These are phyloP conservation scores for Testicularia cyperi DNA, from an alignment of 1,284 basidiomycete genomes.

Conservation along the genomic window DNA sequence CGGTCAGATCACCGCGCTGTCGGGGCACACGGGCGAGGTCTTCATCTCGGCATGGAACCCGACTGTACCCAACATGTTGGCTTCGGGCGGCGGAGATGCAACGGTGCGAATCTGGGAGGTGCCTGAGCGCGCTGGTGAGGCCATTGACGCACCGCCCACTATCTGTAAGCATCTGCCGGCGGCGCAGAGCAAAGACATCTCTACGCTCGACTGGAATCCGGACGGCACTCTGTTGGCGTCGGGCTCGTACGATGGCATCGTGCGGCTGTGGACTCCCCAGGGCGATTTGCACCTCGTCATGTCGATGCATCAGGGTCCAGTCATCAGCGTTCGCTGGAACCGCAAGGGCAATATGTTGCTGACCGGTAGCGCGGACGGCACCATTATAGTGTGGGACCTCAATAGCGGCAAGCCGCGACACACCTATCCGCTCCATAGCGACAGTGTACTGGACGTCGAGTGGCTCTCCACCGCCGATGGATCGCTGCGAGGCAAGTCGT, in stretches of 20 bases:
- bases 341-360: slow-evolving; percentile 56
- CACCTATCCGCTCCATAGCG: slow-evolving; percentile 54
- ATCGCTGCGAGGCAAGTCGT: slow-evolving; percentile 23
- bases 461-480: slow-evolving; percentile 51
- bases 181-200: slow-evolving; percentile 57
- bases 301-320: slow-evolving; percentile 60
- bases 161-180: slow-evolving; percentile 59
- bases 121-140: slow-evolving; percentile 23
- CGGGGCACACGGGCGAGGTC: slow-evolving; percentile 56
- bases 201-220: slow-evolving; percentile 59
- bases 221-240: slow-evolving; percentile 58
- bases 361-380: slow-evolving; percentile 55
- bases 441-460: slow-evolving; percentile 57
- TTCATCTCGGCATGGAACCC: slow-evolving; percentile 60
- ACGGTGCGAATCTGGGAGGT: slow-evolving; percentile 60
- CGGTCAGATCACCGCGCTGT: slow-evolving; percentile 38
- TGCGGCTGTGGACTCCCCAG: slow-evolving; percentile 59
- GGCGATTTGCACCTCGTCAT: slow-evolving; percentile 59
- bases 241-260: slow-evolving; percentile 59
- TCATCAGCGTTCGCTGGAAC: slow-evolving; percentile 59
- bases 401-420: slow-evolving; percentile 56
- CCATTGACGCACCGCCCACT: slow-evolving; percentile 39
- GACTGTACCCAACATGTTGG: slow-evolving; percentile 56
- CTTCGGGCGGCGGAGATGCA: slow-evolving; percentile 58
- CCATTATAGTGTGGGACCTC: slow-evolving; percentile 60